phyloP scores from a whole-genome alignment of 2,329 filamentous ascomycete species.

The Aspergillus sp. region DNA sequence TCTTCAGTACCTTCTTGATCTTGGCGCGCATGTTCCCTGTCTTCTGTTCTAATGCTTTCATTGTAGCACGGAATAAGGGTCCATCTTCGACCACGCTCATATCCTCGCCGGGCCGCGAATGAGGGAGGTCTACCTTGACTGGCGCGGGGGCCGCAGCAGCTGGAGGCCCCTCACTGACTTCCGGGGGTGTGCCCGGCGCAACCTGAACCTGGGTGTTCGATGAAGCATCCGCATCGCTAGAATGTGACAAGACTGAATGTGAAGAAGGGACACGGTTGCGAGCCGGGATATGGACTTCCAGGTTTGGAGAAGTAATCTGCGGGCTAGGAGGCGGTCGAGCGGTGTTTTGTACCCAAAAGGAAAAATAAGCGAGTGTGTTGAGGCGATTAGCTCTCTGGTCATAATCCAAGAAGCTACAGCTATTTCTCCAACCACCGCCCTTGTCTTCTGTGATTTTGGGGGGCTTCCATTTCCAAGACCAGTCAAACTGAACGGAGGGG shows the following conservation, averaged over 20 bases:
- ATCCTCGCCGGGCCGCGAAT: constrained; percentile 82
- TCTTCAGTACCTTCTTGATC: constrained; percentile 95
- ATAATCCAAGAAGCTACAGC: constrained; percentile 97
- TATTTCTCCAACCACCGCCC: constrained; percentile 91
- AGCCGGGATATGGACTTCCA: constrained; percentile 70
- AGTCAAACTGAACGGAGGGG: constrained; percentile 83
- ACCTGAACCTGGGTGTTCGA: constrained; percentile 31
- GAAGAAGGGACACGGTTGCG: constrained; percentile 81
- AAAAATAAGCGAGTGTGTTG: constrained; percentile 86
- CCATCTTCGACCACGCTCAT: constrained; percentile 85
- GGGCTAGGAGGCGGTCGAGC: constrained; percentile 47
- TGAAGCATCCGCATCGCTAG: constrained; percentile 66
- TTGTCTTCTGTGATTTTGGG: constrained; percentile 78
- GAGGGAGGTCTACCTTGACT: constrained; percentile 84
- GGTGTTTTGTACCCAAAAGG: constrained; percentile 86
- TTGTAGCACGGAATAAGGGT: constrained; percentile 91
- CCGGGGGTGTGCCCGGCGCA: constrained; percentile 30
- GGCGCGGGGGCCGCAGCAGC: constrained; percentile 33
- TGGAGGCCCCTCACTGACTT: constrained; percentile 26
- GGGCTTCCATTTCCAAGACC: constrained; percentile 96
- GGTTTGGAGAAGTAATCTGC: constrained; percentile 67
- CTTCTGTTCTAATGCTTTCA: constrained; percentile 95
- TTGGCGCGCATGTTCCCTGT: constrained; percentile 89
- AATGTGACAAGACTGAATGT: constrained; percentile 80
- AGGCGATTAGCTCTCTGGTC: constrained; percentile 88